Conservation (phyloP, 805 yeast genomes). For the Metschnikowia koreensis region DNA sequence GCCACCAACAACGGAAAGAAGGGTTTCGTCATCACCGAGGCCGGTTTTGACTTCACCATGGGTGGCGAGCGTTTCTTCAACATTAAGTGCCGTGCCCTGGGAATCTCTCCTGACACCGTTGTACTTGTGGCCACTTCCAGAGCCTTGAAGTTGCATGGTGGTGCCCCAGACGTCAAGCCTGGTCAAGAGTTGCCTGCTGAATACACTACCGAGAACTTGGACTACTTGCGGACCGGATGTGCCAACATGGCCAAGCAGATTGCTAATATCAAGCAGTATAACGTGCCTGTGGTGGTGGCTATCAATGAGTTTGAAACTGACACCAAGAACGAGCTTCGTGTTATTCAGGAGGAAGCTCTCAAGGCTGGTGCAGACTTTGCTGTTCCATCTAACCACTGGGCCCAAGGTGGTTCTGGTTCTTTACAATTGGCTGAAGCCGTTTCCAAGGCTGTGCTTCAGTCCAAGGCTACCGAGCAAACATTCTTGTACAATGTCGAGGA, state of each 20-base stretch:
- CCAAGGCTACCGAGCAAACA: slow-evolving; percentile 27
- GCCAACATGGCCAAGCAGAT: slow-evolving; percentile 90
- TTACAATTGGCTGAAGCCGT: slow-evolving; percentile 81
- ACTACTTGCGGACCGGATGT: slow-evolving; percentile 73
- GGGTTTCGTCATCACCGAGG: slow-evolving; percentile 95
- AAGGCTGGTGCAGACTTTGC: slow-evolving; percentile 95
- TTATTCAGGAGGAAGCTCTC: slow-evolving; percentile 74
- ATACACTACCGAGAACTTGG: slow-evolving; percentile 79
- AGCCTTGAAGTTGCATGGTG: slow-evolving; percentile 96
- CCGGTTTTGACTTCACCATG: slow-evolving; percentile 98
- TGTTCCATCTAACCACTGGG: slow-evolving; percentile 91
- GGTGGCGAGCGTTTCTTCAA: slow-evolving; percentile 97
- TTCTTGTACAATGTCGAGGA: slow-evolving; percentile 70
- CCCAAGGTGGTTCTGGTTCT: slow-evolving; percentile 92
- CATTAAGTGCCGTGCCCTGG: slow-evolving; percentile 92
- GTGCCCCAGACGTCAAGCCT: slow-evolving; percentile 95
- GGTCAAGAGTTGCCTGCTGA: slow-evolving; percentile 83
- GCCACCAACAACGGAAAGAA: slow-evolving; percentile 44
- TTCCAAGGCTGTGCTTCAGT: slow-evolving; percentile 56
- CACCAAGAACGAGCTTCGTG: slow-evolving; percentile 73
- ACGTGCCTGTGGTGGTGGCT: slow-evolving; percentile 92
- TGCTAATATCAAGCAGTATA: slow-evolving; percentile 76
- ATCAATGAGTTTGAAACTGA: slow-evolving; percentile 86
- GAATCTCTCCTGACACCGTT: slow-evolving; percentile 82
- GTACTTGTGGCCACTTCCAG: slow-evolving; percentile 94